Percentiles rank a stretch among this genome's conserved stretches.
These are phyloP conservation scores for Cucumis melo DNA, from an alignment of 306 rosid genomes.

Conservation along the genomic window DNA sequence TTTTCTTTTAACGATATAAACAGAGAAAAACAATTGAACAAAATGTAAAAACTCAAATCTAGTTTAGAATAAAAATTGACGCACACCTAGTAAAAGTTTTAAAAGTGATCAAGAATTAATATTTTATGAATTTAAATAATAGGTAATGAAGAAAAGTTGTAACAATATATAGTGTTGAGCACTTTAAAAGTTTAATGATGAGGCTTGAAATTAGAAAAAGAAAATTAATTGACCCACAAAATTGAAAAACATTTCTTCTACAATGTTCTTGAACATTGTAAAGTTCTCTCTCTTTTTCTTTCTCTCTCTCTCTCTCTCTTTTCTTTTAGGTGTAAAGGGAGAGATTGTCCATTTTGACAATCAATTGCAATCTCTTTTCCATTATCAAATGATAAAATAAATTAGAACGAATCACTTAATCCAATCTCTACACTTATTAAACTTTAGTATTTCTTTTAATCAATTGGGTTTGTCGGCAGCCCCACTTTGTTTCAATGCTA, in stretches of 20 bases:
- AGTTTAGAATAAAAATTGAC: too few relatives aligned
- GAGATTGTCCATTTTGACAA: neutral
- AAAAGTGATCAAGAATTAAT: too few relatives aligned
- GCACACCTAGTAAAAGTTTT: too few relatives aligned
- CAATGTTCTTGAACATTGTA: slow-evolving; percentile 3
- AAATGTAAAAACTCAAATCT: too few relatives aligned
- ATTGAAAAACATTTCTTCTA: neutral
- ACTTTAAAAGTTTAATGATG: neutral
- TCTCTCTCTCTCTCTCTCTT: too few relatives aligned
- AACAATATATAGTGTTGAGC: neutral
- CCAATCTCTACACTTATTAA: neutral
- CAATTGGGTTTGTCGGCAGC: slow-evolving; percentile 5
- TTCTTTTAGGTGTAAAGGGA: neutral
- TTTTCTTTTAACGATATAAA: too few relatives aligned
- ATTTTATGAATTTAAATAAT: neutral
- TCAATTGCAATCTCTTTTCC: neutral
- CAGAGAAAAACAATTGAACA: too few relatives aligned
- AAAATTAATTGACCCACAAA: neutral
- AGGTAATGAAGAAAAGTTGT: neutral
- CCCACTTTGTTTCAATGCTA: neutral
- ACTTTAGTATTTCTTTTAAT: neutral
- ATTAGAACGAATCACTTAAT: neutral
- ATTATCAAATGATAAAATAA: neutral
- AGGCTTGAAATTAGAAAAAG: neutral
- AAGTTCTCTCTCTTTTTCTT: neutral